Evolutionary conservation across 73 alveolate species (phyloP).

Genomic region (Uronychia setigera): DNA sequence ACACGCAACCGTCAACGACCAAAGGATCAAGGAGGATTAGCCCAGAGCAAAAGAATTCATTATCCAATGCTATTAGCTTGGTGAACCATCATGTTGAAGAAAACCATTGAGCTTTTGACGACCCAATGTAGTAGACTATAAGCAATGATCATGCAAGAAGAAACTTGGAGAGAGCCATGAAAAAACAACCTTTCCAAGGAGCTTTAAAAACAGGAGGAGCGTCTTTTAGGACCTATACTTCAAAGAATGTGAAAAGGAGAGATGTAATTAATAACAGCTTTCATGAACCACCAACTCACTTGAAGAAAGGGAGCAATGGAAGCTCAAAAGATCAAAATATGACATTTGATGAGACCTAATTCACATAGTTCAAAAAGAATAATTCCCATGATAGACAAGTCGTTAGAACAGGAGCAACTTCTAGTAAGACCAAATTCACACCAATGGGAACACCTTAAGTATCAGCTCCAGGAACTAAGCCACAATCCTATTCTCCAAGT

Average conservation of each 20-base stretch:
- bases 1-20: background rate
- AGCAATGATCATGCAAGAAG: background rate
- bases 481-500: background rate
- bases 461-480: constrained; percentile 2
- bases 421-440: background rate
- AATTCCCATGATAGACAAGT: background rate
- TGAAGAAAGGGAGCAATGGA: too few species aligned
- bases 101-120: too few species aligned
- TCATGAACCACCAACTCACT: background rate
- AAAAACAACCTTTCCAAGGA: background rate
- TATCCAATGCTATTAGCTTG: too few species aligned
- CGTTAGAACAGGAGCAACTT: background rate
- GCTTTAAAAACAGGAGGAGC: background rate
- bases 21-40: background rate
- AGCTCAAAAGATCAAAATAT: too few species aligned
- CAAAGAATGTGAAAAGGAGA: background rate
- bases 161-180: background rate
- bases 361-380: background rate
- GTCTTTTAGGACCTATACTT: background rate
- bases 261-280: background rate
- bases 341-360: background rate
- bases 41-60: background rate
- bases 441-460: background rate
- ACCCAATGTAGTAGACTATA: too few species aligned
- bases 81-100: too few species aligned